phyloP scores from a whole-genome alignment of 73 alveolate genomes.

The Tetrahymena borealis region DNA sequence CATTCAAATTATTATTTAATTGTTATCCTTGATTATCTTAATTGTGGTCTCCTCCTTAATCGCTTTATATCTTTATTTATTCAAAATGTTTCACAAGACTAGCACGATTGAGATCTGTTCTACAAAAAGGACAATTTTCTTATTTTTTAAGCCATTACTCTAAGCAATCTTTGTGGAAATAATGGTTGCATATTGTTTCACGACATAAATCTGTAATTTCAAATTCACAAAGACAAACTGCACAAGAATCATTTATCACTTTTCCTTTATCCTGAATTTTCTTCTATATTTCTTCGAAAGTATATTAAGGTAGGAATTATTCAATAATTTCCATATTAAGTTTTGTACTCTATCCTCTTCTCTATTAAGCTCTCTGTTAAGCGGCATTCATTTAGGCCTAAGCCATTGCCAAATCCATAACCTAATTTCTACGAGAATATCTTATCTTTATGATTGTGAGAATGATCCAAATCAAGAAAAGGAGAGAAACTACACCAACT shows the following conservation, averaged over 20 bases:
- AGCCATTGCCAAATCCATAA: not conserved
- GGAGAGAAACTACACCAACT: not conserved
- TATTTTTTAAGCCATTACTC: not conserved
- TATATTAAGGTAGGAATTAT: not conserved
- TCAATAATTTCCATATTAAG: not conserved
- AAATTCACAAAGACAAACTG: not conserved
- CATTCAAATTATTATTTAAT: not conserved
- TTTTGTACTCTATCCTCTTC: not conserved
- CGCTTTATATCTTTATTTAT: not conserved
- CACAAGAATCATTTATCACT: not conserved
- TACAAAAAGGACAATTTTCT: not conserved
- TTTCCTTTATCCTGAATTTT: not conserved
- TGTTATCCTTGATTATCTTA: not conserved
- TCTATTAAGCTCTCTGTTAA: not conserved
- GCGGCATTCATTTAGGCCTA: not conserved
- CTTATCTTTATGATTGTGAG: not conserved
- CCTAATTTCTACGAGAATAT: not conserved
- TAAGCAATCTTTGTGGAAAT: not conserved
- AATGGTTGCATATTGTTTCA: not conserved
- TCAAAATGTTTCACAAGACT: not conserved
- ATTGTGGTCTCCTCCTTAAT: not conserved
- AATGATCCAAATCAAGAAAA: not conserved
- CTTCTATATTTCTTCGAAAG: not conserved
- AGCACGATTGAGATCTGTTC: not conserved
- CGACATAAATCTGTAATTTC: not conserved